Evolutionary conservation across 176 grass and related monocot genomes (phyloP).

Genomic region (Carex parvula): DNA sequence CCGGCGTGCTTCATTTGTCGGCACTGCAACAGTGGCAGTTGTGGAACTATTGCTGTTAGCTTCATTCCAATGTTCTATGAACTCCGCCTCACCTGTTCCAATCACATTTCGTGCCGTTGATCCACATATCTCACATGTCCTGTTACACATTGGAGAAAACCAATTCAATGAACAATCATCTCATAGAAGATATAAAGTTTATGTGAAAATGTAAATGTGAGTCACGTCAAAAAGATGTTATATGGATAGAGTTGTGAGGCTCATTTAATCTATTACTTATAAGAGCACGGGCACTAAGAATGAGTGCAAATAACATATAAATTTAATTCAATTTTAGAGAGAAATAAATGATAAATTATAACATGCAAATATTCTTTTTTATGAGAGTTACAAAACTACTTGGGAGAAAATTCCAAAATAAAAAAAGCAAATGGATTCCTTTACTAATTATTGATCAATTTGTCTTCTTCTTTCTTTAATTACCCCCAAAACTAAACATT

Average conservation of each 20-base stretch:
- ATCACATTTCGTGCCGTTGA: constrained; percentile 77
- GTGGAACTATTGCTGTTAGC: constrained; percentile 24
- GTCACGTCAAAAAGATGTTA: not conserved
- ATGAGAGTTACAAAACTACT: constrained; percentile 18
- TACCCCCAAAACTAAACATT: not conserved
- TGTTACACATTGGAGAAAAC: constrained; percentile 19
- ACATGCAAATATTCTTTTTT: not conserved
- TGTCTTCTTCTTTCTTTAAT: not conserved
- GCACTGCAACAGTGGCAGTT: constrained; percentile 1
- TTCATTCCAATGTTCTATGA: constrained; percentile 83
- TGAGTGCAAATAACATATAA: not conserved
- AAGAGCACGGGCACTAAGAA: not conserved
- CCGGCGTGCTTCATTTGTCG: constrained; percentile 44
- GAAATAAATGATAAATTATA: not conserved
- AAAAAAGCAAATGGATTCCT: constrained; percentile 14
- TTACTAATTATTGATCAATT: not conserved
- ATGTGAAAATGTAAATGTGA: not conserved
- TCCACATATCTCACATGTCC: constrained; percentile 87
- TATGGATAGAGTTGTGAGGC: not conserved
- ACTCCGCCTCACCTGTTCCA: constrained; percentile 62
- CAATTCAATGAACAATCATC: constrained; percentile 8
- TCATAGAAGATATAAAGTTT: not conserved
- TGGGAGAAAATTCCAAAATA: not conserved
- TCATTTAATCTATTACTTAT: constrained; percentile 1
- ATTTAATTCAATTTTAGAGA: not conserved